These are phyloP conservation scores for Populus pruinosa DNA, from an alignment of 345 rosid species.

Conservation along the genomic window DNA sequence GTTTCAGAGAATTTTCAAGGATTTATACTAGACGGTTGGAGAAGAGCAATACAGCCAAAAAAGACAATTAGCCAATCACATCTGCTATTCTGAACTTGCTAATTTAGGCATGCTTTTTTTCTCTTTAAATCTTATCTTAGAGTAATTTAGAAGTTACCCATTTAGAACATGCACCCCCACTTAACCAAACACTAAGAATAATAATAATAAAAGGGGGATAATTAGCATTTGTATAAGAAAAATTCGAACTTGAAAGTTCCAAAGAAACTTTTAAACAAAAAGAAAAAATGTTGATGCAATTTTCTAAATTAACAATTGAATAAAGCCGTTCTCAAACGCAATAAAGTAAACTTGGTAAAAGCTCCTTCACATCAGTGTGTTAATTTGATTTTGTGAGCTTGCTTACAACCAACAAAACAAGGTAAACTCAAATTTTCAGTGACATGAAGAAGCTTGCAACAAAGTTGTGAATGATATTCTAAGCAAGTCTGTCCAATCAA, in stretches of 20 bases:
- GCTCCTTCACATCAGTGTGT: neutral
- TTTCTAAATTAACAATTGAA: neutral
- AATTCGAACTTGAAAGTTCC: conserved; percentile 5
- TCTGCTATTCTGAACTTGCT: neutral
- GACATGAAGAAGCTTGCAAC: neutral
- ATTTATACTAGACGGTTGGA: neutral
- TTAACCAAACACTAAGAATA: neutral
- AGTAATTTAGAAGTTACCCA: neutral
- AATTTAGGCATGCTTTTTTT: neutral
- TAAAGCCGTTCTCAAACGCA: neutral
- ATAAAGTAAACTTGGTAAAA: neutral
- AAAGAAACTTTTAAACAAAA: neutral
- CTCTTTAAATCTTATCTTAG: neutral
- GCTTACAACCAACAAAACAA: neutral
- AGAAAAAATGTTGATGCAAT: neutral
- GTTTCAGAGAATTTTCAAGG: neutral
- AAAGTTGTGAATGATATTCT: neutral
- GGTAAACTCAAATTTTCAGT: neutral
- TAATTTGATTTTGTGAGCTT: neutral
- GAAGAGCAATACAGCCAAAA: neutral
- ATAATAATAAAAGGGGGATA: neutral
- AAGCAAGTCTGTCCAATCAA: neutral
- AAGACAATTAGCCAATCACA: neutral
- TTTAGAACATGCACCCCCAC: neutral
- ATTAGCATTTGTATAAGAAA: neutral